phyloP scores from a whole-genome alignment of 768 basidiomycete species.

The Galerina marginata region DNA sequence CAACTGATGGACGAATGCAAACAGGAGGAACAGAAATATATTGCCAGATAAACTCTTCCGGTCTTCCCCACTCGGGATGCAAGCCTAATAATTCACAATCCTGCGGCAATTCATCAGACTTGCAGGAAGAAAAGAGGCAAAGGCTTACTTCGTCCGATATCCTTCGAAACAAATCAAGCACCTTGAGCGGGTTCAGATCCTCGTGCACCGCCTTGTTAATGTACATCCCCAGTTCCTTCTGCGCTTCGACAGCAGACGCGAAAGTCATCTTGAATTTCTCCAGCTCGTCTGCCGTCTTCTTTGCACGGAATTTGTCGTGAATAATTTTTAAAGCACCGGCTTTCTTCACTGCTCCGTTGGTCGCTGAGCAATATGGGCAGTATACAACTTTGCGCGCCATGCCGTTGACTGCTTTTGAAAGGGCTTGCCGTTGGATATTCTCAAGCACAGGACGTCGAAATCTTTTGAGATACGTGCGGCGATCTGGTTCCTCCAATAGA shows the following conservation, averaged over 20 bases:
- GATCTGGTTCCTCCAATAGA: constrained; percentile 84
- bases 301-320: constrained; percentile 96
- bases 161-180: constrained; percentile 87
- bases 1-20: constrained; percentile 95
- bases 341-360: constrained; percentile 97
- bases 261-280: constrained; percentile 89
- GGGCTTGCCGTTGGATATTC: constrained; percentile 84
- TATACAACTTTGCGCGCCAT: constrained; percentile 89
- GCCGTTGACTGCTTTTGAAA: constrained; percentile 85
- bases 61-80: constrained; percentile 85
- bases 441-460: constrained; percentile 92
- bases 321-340: constrained; percentile 93
- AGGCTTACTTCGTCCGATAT: constrained; percentile 85
- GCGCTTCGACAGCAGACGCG: constrained; percentile 77
- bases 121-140: neutral
- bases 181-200: constrained; percentile 93
- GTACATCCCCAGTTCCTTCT: constrained; percentile 85
- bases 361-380: constrained; percentile 92
- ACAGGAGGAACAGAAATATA: constrained; percentile 98
- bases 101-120: constrained; percentile 40
- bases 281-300: constrained; percentile 89
- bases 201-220: constrained; percentile 89
- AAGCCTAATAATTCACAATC: constrained; percentile 95
- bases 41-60: constrained; percentile 99
- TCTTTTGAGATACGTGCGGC: constrained; percentile 83